Evolutionary conservation across 768 basidiomycete genomes (phyloP).

Genomic region (Mycena metata): DNA sequence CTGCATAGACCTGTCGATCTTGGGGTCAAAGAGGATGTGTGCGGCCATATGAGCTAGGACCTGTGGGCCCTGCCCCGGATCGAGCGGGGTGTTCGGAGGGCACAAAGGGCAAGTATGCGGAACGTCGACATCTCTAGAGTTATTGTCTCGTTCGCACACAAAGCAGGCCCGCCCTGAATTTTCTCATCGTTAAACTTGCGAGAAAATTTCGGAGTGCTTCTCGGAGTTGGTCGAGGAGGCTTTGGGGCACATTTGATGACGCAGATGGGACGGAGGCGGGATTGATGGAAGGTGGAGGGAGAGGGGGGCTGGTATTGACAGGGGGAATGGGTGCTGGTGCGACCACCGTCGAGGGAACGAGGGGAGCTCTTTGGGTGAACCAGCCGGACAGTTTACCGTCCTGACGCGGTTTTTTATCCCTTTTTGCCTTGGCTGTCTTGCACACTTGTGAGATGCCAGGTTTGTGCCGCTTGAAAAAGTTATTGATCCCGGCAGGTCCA

Average conservation of each 20-base stretch:
- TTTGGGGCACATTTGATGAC: background rate
- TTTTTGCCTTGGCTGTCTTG: too few relatives aligned
- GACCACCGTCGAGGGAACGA: too few relatives aligned
- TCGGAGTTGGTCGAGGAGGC: conserved; percentile 4
- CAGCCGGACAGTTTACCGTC: too few relatives aligned
- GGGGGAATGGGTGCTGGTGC: too few relatives aligned
- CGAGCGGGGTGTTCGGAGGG: conserved; percentile 5
- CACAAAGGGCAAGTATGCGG: background rate
- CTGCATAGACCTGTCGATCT: background rate
- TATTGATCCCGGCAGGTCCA: background rate
- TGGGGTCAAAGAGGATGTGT: conserved; percentile 15
- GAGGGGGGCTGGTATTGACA: too few relatives aligned
- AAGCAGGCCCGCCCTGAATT: conserved; percentile 15
- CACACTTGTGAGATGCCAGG: background rate
- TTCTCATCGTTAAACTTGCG: too few relatives aligned
- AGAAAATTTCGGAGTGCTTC: background rate
- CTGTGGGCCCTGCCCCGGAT: background rate
- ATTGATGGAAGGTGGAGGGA: background rate
- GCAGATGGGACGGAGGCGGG: too few relatives aligned
- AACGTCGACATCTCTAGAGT: background rate
- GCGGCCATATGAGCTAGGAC: conserved; percentile 7
- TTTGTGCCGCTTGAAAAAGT: background rate
- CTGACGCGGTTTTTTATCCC: too few relatives aligned
- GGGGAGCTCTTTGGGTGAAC: too few relatives aligned
- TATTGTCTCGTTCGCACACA: conserved; percentile 7